Conservation (phyloP, 768 basidiomycete species). For the Hemileccinum rubropunctum region DNA sequence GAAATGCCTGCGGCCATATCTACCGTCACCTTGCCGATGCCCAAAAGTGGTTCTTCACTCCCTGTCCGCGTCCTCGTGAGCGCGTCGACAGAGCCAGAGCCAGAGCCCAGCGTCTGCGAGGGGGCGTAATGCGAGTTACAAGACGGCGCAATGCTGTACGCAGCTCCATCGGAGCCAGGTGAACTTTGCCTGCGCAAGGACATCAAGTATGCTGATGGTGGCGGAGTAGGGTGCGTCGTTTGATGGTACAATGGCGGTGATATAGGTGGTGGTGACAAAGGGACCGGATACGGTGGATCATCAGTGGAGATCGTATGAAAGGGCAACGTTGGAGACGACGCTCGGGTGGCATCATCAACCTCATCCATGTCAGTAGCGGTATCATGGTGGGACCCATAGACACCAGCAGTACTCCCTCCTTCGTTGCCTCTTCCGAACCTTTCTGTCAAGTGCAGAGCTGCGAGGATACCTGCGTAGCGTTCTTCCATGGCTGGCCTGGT, state of each 20-base stretch:
- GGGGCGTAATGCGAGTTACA: conserved; percentile 25
- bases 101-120: conserved; percentile 29
- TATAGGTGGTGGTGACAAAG: conserved; percentile 25
- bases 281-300: conserved; percentile 13
- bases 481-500: conserved; percentile 25
- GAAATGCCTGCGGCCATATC: conserved; percentile 7
- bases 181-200: conserved; percentile 21
- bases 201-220: conserved; percentile 26
- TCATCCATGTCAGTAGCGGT: conserved; percentile 6
- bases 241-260: conserved; percentile 2
- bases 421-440: conserved; percentile 14
- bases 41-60: conserved; percentile 29
- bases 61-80: conserved; percentile 28
- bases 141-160: conserved; percentile 25
- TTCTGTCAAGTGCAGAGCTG: conserved; percentile 19
- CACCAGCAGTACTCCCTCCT: conserved; percentile 26
- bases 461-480: conserved; percentile 28
- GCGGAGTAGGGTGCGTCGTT: conserved; percentile 14
- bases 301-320: conserved; percentile 11
- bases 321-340: conserved; percentile 27
- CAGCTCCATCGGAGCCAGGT: conserved; percentile 26
- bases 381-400: conserved; percentile 25
- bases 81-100: conserved; percentile 26
- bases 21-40: conserved; percentile 10
- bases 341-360: conserved; percentile 9